Evolutionary conservation across 805 yeast species (phyloP).

Genomic region (Scheffersomyces coipomensis): DNA sequence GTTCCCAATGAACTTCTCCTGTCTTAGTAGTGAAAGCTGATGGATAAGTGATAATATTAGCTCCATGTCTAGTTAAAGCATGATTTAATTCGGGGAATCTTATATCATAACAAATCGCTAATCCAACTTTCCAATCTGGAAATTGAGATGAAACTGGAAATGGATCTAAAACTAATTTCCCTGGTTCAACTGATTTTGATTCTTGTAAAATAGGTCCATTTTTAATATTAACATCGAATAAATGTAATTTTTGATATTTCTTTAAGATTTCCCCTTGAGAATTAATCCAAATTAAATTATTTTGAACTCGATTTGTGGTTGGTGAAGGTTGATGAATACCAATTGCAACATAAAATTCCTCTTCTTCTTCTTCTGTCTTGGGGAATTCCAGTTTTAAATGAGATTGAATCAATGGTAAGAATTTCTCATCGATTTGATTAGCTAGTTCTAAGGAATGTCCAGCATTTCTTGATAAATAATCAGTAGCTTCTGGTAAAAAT

Average conservation of each 20-base stretch:
- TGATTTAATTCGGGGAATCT: conserved; percentile 82
- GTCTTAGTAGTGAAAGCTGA: conserved; percentile 92
- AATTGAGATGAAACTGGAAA: conserved; percentile 36
- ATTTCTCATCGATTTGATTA: conserved; percentile 5
- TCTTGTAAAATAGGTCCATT: conserved; percentile 82
- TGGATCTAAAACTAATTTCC: conserved; percentile 51
- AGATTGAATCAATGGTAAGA: conserved; percentile 12
- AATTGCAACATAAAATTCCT: conserved; percentile 63
- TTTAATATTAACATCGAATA: conserved; percentile 82
- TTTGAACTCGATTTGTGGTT: conserved; percentile 43
- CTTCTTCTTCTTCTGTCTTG: conserved; percentile 23
- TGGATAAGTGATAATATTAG: conserved; percentile 77
- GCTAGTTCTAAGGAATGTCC: conserved; percentile 65
- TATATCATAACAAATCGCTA: conserved; percentile 81
- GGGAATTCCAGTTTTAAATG: not conserved
- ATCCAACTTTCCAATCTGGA: conserved; percentile 47
- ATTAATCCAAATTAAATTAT: conserved; percentile 71
- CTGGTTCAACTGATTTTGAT: conserved; percentile 80
- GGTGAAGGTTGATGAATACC: conserved; percentile 84
- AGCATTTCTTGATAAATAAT: conserved; percentile 74
- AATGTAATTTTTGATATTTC: conserved; percentile 80
- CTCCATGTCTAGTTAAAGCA: conserved; percentile 64
- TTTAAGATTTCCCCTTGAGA: conserved; percentile 62
- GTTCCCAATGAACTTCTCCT: conserved; percentile 88
- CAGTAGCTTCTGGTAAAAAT: conserved; percentile 92